Evolutionary conservation across 1,284 basidiomycete species (phyloP).

Genomic region (Cryptococcus neoformans): DNA sequence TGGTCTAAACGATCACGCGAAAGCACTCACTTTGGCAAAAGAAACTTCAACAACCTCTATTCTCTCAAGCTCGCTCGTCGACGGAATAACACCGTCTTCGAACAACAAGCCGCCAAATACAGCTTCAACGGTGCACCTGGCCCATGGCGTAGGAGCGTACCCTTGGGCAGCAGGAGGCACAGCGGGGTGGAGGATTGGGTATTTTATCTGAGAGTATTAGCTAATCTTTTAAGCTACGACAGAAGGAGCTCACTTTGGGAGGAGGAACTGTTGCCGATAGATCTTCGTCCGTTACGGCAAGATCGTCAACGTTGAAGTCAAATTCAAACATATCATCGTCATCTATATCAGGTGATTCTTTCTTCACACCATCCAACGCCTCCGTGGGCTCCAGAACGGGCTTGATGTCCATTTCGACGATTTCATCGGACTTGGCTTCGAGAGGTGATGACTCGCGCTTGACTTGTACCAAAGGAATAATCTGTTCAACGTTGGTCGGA

Average conservation of each 20-base stretch:
- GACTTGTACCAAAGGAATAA: not conserved
- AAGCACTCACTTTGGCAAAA: conserved; percentile 22
- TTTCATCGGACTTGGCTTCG: not conserved
- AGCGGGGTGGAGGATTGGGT: conserved; percentile 33
- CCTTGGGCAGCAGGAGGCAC: conserved; percentile 27
- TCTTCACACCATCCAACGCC: not conserved
- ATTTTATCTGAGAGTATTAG: conserved; percentile 20
- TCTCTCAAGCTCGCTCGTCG: not conserved
- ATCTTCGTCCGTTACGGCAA: conserved; percentile 30
- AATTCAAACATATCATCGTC: conserved; percentile 33
- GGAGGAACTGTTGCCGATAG: conserved; percentile 6
- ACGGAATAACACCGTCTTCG: conserved; percentile 17
- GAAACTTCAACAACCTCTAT: conserved; percentile 2
- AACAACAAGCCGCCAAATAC: conserved; percentile 27
- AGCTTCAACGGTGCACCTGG: conserved; percentile 27
- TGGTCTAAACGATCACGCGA: no score
- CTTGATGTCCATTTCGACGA: conserved; percentile 5
- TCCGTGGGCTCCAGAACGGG: not conserved
- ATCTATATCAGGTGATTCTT: conserved; percentile 5
- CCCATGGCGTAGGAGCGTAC: conserved; percentile 36
- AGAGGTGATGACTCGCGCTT: not conserved
- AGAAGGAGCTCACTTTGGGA: conserved; percentile 8
- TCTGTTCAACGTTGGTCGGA: not conserved
- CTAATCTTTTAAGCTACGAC: not conserved
- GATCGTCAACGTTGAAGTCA: conserved; percentile 39